Conservation (phyloP, 768 basidiomycete species). For the Lentinus brumalis region DNA sequence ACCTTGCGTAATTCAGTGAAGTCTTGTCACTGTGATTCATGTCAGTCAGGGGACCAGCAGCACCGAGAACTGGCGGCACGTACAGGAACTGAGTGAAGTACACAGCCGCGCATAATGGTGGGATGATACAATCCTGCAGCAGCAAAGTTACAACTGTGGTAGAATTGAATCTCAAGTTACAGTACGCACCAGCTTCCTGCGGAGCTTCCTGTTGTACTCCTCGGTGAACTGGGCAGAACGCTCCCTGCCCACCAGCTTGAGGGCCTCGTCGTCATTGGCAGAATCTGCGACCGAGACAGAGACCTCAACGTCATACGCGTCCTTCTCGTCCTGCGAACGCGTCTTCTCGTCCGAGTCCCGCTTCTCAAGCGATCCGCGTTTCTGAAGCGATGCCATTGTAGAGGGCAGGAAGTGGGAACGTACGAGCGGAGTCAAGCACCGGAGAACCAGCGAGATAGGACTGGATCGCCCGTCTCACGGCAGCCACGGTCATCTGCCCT, state of each 20-base stretch:
- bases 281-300: slow-evolving; percentile 34
- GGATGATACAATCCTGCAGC: slow-evolving; percentile 50
- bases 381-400: slow-evolving; percentile 19
- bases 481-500: neutral
- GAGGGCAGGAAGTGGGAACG: slow-evolving; percentile 1
- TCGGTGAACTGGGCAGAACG: slow-evolving; percentile 56
- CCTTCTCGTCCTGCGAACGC: slow-evolving; percentile 21
- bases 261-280: slow-evolving; percentile 57
- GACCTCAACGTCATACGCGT: slow-evolving; percentile 8
- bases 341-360: slow-evolving; percentile 9
- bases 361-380: slow-evolving; percentile 16
- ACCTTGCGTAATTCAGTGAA: slow-evolving; percentile 71
- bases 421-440: neutral
- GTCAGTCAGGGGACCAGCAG: neutral
- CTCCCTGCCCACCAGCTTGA: slow-evolving; percentile 57
- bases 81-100: slow-evolving; percentile 72
- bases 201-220: slow-evolving; percentile 58
- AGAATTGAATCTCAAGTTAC: neutral
- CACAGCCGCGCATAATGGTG: slow-evolving; percentile 60
- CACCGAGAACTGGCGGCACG: slow-evolving; percentile 17
- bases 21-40: slow-evolving; percentile 58
- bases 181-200: slow-evolving; percentile 55
- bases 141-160: neutral
- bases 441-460: slow-evolving; percentile 1
- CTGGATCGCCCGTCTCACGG: slow-evolving; percentile 7